Evolutionary conservation across 768 basidiomycete species (phyloP), one percentile per base, ranked within the genome.

Genomic region (Trametes maxima): DNA sequence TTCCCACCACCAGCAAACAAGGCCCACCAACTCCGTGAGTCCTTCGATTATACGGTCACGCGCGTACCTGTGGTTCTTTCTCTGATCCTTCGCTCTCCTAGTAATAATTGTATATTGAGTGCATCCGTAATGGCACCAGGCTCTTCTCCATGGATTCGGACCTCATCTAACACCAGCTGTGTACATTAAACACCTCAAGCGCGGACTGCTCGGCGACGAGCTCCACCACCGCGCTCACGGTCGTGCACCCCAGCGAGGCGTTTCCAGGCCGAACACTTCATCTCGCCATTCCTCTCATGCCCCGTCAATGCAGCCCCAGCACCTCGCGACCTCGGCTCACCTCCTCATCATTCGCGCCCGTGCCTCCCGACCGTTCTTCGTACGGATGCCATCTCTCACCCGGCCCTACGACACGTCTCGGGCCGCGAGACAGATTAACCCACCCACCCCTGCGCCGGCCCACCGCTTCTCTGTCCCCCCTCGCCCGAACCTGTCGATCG

Each of bases 301-400:
- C 35, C 46, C 55, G 54, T 47, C 45, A 33, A 13, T 21, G 24
- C 45, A 47, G 11, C 51, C 40, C 50, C 35, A 46, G 44, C 37
- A 33, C 35, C 19, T 24, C 49, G 49, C 52, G 59, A n/a, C 52
- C 44, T 17, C 7, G 28, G 25, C 59, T 60, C 60, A 51, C 35
- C 21, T 8, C 33, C 10, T 44, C 44, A 49, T 36, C 24, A 44
- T 19, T 17, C 36, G 22, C 21, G 17, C 8, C 36, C 33, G 40
- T 43, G 40, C 53, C 60, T 56, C 54, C 21, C 54, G 43, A 62
- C 60, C 24, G 42, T 22, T 13, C 28, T 21, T 16, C 25, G 17
- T 47, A 45, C 49, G 46, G 60, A 62, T 56, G 19, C 54, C 60
- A 62, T 62, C 60, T n/a, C 40, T 46, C 60, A 51, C 49, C 42